Conservation (phyloP, 1,284 basidiomycete genomes). For the Sanghuangporus weigelae region DNA sequence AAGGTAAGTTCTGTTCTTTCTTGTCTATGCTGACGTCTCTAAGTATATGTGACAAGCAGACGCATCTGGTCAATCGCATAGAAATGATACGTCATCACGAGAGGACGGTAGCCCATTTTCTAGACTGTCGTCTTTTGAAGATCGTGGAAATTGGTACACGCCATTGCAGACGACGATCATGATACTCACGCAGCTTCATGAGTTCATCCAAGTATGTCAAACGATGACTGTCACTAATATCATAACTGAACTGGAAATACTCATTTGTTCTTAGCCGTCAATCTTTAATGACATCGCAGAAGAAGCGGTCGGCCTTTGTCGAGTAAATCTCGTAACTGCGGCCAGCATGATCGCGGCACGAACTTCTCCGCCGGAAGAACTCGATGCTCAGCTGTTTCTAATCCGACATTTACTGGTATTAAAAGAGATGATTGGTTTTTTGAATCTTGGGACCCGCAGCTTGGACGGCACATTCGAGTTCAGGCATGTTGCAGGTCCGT, state of each 20-base stretch:
- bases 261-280: constrained; percentile 49
- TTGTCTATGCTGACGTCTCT: background rate
- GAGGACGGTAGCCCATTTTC: constrained; percentile 63
- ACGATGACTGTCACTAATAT: constrained; percentile 20
- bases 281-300: constrained; percentile 94
- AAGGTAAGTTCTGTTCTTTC: constrained; percentile 38
- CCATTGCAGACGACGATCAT: constrained; percentile 80
- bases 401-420: constrained; percentile 86
- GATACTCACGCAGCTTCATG: constrained; percentile 83
- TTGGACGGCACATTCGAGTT: constrained; percentile 32
- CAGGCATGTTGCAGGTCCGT: constrained; percentile 48
- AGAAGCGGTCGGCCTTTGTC: constrained; percentile 80
- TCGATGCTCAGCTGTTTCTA: constrained; percentile 81
- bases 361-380: constrained; percentile 36
- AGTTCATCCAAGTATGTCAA: constrained; percentile 78
- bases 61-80: constrained; percentile 37
- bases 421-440: constrained; percentile 79
- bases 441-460: constrained; percentile 58
- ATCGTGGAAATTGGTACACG: constrained; percentile 85
- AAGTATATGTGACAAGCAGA: constrained; percentile 27
- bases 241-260: background rate
- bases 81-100: constrained; percentile 52
- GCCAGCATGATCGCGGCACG: constrained; percentile 57
- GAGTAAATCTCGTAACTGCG: constrained; percentile 70
- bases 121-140: constrained; percentile 64